Percentiles rank a stretch among this genome's conserved stretches.
These are phyloP conservation scores for Lindgomyces ingoldianus DNA, from an alignment of 495 filamentous ascomycete species.

Conservation along the genomic window DNA sequence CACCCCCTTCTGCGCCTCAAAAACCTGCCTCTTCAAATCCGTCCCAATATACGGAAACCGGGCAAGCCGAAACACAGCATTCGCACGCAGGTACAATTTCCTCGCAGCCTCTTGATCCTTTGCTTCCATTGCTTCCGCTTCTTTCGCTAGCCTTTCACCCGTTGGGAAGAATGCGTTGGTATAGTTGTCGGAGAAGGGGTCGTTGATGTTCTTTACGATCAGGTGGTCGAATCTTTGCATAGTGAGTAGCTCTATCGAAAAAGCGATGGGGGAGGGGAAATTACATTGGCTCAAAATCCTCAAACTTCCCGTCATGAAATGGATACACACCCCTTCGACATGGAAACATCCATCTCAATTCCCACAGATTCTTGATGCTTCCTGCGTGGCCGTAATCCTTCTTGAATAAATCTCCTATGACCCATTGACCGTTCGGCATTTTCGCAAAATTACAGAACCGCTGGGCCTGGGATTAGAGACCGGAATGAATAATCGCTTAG, in stretches of 20 bases:
- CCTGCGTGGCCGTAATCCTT: slow-evolving; percentile 56
- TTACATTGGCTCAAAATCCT: slow-evolving; percentile 68
- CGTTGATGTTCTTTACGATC: slow-evolving; percentile 63
- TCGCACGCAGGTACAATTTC: slow-evolving; percentile 66
- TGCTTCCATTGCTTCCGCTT: slow-evolving; percentile 50
- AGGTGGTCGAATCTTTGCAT: slow-evolving; percentile 44
- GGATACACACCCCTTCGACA: slow-evolving; percentile 42
- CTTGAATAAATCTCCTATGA: slow-evolving; percentile 35
- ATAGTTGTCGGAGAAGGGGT: slow-evolving; percentile 63
- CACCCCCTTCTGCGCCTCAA: slow-evolving; percentile 64
- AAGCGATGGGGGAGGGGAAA: background rate
- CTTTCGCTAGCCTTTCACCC: slow-evolving; percentile 53
- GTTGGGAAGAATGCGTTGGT: slow-evolving; percentile 62
- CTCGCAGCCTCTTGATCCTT: slow-evolving; percentile 47
- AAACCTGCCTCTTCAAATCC: slow-evolving; percentile 57
- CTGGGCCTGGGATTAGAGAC: background rate
- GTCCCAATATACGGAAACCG: slow-evolving; percentile 70
- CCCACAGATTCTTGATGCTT: slow-evolving; percentile 70
- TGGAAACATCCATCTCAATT: slow-evolving; percentile 72
- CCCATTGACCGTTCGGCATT: slow-evolving; percentile 27
- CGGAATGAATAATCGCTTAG: no score
- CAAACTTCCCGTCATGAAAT: slow-evolving; percentile 69
- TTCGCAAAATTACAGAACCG: background rate
- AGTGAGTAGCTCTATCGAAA: slow-evolving; percentile 48
- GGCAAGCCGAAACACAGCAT: slow-evolving; percentile 68